Evolutionary conservation across 2,329 filamentous ascomycete species (phyloP), one percentile per base, ranked within the genome.

Genomic region (Sclerotinia subarctica): DNA sequence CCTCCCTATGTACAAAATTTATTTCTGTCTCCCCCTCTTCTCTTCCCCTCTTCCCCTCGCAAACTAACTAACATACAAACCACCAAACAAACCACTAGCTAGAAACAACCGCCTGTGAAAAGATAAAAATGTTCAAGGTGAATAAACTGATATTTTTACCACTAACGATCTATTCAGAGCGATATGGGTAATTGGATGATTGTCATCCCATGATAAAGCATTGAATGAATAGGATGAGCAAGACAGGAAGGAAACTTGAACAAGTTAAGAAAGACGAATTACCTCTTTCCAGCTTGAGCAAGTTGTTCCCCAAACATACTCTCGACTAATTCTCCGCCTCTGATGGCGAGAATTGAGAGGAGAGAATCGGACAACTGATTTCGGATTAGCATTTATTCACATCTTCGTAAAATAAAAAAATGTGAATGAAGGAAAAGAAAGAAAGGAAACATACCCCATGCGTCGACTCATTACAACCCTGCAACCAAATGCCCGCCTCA

Each of bases 401-500:
- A 10, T 51, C 26, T 8, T 17, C 7, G 26, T 6, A 26, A 7
- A 38, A 63, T 11, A n/a, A 10, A 35, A 1, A 10, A 38, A 38
- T 11, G 38, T 10, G 13, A 38, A 3, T 1, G 15, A n/a, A 35
- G 17, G 15, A 5, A 11, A 5, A 7, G 38, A 54, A 21, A 63
- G 46, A 6, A 49, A 62, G 42, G 5, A 49, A 62, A 59, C 66
- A 88, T 85, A 94, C 90, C 69, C 94, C 94, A 79, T 98, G 94
- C 46, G 93, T 96, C 70, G 85, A 88, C 82, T 98, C 94, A 78
- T 93, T 96, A 81, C 94, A 97, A 44, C 94, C 94, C 78, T 98
- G 95, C 74, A 98, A 83, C 90, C 92, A 98, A 69, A 98, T 84
- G 4, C 94, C 94, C 19, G 92, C 90, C 56, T 53, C 10, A 26